Evolutionary conservation across 495 filamentous ascomycete genomes (phyloP).

Genomic region (Tuber microsphaerosporum): DNA sequence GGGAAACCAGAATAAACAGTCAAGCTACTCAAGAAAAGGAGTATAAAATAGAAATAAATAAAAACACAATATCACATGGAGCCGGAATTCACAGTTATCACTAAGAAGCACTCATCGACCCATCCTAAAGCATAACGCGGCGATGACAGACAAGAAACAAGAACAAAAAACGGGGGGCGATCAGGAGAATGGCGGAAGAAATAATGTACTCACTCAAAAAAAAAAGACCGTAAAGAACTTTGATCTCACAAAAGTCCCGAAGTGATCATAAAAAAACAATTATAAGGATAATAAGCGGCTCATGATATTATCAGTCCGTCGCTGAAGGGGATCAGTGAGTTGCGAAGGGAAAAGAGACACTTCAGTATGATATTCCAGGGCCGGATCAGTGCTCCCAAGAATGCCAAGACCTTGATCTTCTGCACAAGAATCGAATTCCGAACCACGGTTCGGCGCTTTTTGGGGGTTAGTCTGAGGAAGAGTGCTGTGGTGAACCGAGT

Average conservation of each 20-base stretch:
- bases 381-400: neutral
- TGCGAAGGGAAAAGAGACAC: neutral
- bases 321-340: neutral
- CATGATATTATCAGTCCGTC: neutral
- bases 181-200: neutral
- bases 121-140: neutral
- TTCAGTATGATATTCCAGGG: neutral
- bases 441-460: neutral
- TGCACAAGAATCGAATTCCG: neutral
- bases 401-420: neutral
- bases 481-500: neutral
- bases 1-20: neutral
- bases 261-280: neutral
- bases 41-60: neutral
- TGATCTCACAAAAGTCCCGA: neutral
- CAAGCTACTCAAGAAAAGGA: neutral
- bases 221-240: neutral
- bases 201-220: neutral
- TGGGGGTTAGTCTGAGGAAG: neutral
- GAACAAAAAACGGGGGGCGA: neutral
- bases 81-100: neutral
- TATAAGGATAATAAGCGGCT: neutral
- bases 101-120: neutral
- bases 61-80: neutral
- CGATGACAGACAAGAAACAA: constrained; percentile 2